Conservation (phyloP, 2,329 filamentous ascomycete genomes). For the Phaeosphaeria sp. region DNA sequence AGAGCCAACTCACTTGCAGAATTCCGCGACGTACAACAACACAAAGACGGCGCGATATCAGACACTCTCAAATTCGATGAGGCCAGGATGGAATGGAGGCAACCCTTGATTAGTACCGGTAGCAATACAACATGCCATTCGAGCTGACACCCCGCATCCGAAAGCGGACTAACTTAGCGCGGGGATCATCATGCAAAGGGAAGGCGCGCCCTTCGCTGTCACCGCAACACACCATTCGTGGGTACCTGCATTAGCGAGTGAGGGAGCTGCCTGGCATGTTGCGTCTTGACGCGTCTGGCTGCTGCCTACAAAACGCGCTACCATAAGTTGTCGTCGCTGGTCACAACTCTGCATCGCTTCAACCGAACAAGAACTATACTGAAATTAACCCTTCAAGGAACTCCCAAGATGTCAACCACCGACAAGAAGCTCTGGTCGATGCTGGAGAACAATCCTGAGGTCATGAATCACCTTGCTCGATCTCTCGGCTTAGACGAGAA, state of each 20-base stretch:
- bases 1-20: background rate
- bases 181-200: slow-evolving; percentile 4
- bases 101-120: background rate
- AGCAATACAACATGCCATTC: too few species aligned
- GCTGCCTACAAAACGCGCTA: slow-evolving; percentile 9
- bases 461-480: slow-evolving; percentile 58
- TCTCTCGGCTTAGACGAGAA: slow-evolving; percentile 56
- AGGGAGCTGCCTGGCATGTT: background rate
- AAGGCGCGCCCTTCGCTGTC: background rate
- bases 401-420: background rate
- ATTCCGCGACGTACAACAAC: background rate
- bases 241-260: background rate
- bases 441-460: slow-evolving; percentile 61
- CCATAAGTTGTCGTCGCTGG: background rate
- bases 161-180: slow-evolving; percentile 18
- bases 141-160: slow-evolving; percentile 15
- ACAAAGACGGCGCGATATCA: background rate
- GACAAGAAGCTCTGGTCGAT: slow-evolving; percentile 35
- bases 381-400: background rate
- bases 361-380: background rate
- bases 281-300: background rate
- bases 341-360: background rate
- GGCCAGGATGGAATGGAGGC: background rate
- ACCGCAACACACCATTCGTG: background rate
- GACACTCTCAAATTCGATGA: background rate